Percentiles rank a stretch among this genome's conserved stretches.
These are phyloP conservation scores for Tylopilus intermedius DNA, from an alignment of 768 basidiomycete genomes.

Conservation along the genomic window DNA sequence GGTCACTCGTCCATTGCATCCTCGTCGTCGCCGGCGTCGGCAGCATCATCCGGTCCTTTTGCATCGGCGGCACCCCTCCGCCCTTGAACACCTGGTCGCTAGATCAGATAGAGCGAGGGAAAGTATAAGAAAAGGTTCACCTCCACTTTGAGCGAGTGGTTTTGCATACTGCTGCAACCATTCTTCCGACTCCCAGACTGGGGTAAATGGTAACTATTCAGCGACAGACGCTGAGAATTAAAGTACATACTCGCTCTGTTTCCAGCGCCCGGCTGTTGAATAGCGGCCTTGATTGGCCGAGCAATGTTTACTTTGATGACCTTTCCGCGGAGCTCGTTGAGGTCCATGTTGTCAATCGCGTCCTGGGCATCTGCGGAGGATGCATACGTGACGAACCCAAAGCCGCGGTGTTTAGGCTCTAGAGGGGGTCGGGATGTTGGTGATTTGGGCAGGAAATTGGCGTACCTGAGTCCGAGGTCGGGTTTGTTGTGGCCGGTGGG, in stretches of 20 bases:
- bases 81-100: conserved; percentile 48
- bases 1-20: conserved; percentile 66
- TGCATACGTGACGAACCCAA: conserved; percentile 86
- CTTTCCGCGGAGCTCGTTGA: conserved; percentile 79
- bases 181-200: conserved; percentile 96
- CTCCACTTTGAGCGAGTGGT: conserved; percentile 70
- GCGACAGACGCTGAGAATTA: not conserved
- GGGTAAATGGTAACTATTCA: not conserved
- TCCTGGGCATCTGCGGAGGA: conserved; percentile 84
- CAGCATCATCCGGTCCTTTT: conserved; percentile 28
- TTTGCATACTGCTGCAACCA: conserved; percentile 84
- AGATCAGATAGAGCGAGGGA: conserved; percentile 1
- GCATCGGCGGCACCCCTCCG: conserved; percentile 28
- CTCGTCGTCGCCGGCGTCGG: conserved; percentile 32
- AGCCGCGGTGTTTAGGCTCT: conserved; percentile 87
- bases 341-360: conserved; percentile 98
- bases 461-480: conserved; percentile 55
- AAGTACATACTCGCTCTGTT: conserved; percentile 68
- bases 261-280: conserved; percentile 55
- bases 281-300: conserved; percentile 68
- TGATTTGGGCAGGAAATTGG: not conserved
- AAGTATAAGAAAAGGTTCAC: conserved; percentile 33
- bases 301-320: conserved; percentile 83
- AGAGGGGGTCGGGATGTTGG: conserved; percentile 1
- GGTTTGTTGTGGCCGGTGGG: conserved; percentile 73